Evolutionary conservation across 116 monocot species (phyloP), one percentile per base, ranked within the genome.

Genomic region (Zostera marina): DNA sequence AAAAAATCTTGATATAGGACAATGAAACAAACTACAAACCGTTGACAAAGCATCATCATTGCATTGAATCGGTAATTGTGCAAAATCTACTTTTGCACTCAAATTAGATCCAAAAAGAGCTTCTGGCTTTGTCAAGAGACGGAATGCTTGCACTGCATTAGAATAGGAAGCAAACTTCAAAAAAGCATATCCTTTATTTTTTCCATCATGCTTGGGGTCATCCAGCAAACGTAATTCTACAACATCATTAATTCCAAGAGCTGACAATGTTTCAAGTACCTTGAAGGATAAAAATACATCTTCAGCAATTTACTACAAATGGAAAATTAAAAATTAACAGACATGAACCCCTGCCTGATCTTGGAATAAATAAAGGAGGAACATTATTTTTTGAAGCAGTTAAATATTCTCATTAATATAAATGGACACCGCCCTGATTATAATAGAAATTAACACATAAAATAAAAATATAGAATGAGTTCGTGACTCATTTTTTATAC

Each of bases 81-180:
- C 58, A 75, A 86, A 78, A 67, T 72, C 59, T 64, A 86, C 85
- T 68, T 73, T 86, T 17, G 75, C 85, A 55, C 67, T 77, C 44
- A 54, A 66, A 53, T 67, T 68, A 58, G 69, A 63, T 8, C 85
- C 85, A 78, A 86, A 78, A 52, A 70, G 24, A 58, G 73, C 78
- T 69, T 78, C 81, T 40, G 72, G 70, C 43, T 75, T 75, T 61
- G 57, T 77, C 62, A 86, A 63, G 9, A 74, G 71, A 32, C 68
- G 65, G 70, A 81, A 78, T 61, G 85, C 85, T n/a, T 48, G 20
- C 67, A 78, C 78, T 16, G 85, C 85, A 75, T 75, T 78, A 53
- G 73, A 61, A 56, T 76, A 81, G n/a, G 73, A 75, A 60, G 26
- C 44, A 38, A 86, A 81, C 38, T 86, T 81, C 19, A 86, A 64